Percentiles rank a stretch among this genome's conserved stretches.
phyloP scores from a whole-genome alignment of 352 stramenopile species.

The Hyaloperonospora arabidopsidis region DNA sequence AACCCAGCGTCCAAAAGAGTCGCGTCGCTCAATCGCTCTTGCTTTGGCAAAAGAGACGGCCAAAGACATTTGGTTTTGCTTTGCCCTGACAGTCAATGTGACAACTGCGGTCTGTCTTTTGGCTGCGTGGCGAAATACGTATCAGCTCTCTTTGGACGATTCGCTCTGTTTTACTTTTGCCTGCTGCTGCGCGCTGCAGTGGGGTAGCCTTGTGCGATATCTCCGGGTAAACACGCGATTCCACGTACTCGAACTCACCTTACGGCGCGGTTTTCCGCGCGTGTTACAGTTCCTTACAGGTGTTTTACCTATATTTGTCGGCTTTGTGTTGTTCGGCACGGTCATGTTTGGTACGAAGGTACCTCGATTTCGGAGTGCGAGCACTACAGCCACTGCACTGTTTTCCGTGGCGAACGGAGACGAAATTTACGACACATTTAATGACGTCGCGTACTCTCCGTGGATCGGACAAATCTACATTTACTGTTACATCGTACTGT shows the following conservation, averaged over 20 bases:
- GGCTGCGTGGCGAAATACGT: slow-evolving; percentile 46
- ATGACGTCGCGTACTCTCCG: slow-evolving; percentile 54
- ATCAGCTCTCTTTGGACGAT: slow-evolving; percentile 47
- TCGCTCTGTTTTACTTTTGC: slow-evolving; percentile 54
- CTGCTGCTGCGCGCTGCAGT: slow-evolving; percentile 61
- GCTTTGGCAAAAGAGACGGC: slow-evolving; percentile 17
- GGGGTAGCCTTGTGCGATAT: slow-evolving; percentile 68
- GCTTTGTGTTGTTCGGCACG: slow-evolving; percentile 79
- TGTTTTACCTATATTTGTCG: slow-evolving; percentile 78
- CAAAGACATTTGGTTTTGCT: slow-evolving; percentile 66
- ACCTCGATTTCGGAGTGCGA: slow-evolving; percentile 62
- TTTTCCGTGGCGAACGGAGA: slow-evolving; percentile 85
- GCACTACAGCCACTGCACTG: slow-evolving; percentile 62
- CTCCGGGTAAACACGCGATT: slow-evolving; percentile 60
- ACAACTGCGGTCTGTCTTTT: slow-evolving; percentile 44
- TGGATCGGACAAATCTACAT: slow-evolving; percentile 80
- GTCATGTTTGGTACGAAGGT: slow-evolving; percentile 82
- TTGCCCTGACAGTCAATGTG: slow-evolving; percentile 43
- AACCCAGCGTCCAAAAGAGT: slow-evolving; percentile 5
- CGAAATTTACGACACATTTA: slow-evolving; percentile 84
- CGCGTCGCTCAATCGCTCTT: slow-evolving; percentile 5
- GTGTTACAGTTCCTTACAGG: slow-evolving; percentile 76
- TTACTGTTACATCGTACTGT: slow-evolving; percentile 82
- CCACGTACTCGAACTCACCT: slow-evolving; percentile 71
- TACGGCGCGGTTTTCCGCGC: slow-evolving; percentile 55